phyloP scores from a whole-genome alignment of 805 yeast species.

The Priceomyces castillae region DNA sequence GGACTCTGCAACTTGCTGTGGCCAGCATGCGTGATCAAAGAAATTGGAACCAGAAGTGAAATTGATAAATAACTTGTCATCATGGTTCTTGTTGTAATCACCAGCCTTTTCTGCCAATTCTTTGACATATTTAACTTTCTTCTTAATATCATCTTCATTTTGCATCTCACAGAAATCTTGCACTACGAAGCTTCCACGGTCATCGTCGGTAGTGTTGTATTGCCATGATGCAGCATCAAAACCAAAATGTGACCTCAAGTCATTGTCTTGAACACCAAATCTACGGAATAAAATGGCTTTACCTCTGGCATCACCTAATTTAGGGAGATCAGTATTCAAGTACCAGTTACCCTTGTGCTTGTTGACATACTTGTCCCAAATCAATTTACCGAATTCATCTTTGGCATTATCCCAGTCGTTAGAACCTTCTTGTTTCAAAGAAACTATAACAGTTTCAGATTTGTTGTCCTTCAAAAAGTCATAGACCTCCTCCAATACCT shows the following conservation, averaged over 20 bases:
- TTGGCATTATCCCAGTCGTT: slow-evolving; percentile 59
- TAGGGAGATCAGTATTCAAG: slow-evolving; percentile 54
- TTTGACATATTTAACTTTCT: slow-evolving; percentile 57
- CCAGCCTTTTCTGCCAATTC: slow-evolving; percentile 53
- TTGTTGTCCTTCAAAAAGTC: slow-evolving; percentile 50
- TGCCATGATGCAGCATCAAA: slow-evolving; percentile 67
- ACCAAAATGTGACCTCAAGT: slow-evolving; percentile 48
- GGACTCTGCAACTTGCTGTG: slow-evolving; percentile 58
- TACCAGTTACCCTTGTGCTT: slow-evolving; percentile 57
- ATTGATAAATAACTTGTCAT: slow-evolving; percentile 61
- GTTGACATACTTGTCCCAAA: slow-evolving; percentile 57
- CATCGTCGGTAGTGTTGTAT: slow-evolving; percentile 65
- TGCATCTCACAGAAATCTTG: slow-evolving; percentile 74
- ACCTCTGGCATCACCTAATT: slow-evolving; percentile 61
- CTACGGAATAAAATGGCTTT: slow-evolving; percentile 65
- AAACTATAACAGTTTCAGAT: slow-evolving; percentile 62
- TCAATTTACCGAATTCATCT: slow-evolving; percentile 62
- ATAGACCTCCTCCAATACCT: slow-evolving; percentile 57
- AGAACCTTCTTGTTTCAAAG: slow-evolving; percentile 73
- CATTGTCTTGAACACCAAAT: slow-evolving; percentile 57
- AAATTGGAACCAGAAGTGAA: slow-evolving; percentile 74
- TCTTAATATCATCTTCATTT: slow-evolving; percentile 48
- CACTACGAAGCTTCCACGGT: slow-evolving; percentile 57
- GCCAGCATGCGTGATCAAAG: slow-evolving; percentile 73
- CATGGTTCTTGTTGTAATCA: slow-evolving; percentile 41